Evolutionary conservation across 148 eudicot genomes (phyloP).

Genomic region (Vaccinium macrocarpon): DNA sequence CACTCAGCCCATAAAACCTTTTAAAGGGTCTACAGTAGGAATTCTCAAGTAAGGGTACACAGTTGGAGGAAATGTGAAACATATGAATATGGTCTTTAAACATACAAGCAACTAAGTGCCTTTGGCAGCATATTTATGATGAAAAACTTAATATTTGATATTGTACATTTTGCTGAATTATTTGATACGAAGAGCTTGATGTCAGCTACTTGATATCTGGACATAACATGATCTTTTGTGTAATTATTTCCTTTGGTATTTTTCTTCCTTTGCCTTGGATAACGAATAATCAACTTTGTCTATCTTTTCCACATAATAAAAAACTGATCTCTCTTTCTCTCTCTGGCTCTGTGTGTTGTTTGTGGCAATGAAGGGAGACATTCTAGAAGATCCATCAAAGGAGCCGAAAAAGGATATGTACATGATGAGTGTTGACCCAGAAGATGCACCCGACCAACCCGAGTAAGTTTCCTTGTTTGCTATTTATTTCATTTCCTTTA

Average conservation of each 20-base stretch:
- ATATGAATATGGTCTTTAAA: neutral
- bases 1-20: neutral
- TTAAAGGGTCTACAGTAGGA: neutral
- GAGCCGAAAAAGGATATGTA: slow-evolving; percentile 96
- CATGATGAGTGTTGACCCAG: slow-evolving; percentile 89
- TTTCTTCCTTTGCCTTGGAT: neutral
- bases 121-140: neutral
- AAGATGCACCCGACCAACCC: slow-evolving; percentile 82
- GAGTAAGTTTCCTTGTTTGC: slow-evolving; percentile 47
- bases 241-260: neutral
- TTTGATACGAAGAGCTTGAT: neutral
- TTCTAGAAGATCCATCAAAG: slow-evolving; percentile 84
- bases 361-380: slow-evolving; percentile 66
- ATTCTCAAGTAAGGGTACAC: neutral
- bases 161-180: neutral
- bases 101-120: neutral
- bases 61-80: neutral
- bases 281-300: neutral
- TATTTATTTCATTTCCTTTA: neutral
- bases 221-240: neutral
- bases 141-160: neutral
- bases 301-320: neutral
- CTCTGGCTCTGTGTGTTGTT: neutral
- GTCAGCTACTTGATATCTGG: neutral
- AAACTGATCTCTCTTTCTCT: neutral